These are phyloP conservation scores for Eudorina sp. DNA, from an alignment of 139 green algal genomes.

Conservation along the genomic window DNA sequence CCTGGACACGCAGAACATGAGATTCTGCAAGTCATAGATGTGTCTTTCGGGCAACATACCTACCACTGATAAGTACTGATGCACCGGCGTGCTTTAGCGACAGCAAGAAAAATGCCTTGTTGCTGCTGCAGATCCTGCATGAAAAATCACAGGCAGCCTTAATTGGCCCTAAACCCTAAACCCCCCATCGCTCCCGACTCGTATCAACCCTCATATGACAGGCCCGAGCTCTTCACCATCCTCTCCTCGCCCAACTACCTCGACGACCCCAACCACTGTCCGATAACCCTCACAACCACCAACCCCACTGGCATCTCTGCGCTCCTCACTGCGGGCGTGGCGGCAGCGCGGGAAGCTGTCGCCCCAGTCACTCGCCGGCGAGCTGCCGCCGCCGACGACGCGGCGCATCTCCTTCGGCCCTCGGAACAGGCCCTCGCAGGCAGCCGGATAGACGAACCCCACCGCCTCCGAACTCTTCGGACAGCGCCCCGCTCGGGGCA, in stretches of 20 bases:
- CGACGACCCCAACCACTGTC: slow-evolving; percentile 11
- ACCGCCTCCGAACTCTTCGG: no score
- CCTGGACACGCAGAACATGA: no score
- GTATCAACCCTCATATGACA: background rate
- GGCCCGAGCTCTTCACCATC: background rate
- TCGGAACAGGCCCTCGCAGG: no score
- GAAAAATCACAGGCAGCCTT: no score
- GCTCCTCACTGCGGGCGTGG: background rate
- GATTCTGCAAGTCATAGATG: no score
- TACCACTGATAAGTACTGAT: no score
- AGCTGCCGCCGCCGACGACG: background rate
- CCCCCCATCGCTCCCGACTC: background rate
- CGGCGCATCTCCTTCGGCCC: no score
- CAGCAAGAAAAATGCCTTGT: no score
- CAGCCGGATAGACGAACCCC: no score
- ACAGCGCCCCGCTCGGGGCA: no score
- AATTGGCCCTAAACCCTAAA: background rate
- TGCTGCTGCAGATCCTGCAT: background rate
- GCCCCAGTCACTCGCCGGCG: background rate
- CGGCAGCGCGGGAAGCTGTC: background rate
- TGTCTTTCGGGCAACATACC: no score
- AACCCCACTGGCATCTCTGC: background rate
- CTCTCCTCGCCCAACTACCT: slow-evolving; percentile 21
- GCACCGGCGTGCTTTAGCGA: no score
- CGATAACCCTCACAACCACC: background rate